These are phyloP conservation scores for Penicillium sp. DNA, from an alignment of 2,329 filamentous ascomycete species.

Conservation along the genomic window DNA sequence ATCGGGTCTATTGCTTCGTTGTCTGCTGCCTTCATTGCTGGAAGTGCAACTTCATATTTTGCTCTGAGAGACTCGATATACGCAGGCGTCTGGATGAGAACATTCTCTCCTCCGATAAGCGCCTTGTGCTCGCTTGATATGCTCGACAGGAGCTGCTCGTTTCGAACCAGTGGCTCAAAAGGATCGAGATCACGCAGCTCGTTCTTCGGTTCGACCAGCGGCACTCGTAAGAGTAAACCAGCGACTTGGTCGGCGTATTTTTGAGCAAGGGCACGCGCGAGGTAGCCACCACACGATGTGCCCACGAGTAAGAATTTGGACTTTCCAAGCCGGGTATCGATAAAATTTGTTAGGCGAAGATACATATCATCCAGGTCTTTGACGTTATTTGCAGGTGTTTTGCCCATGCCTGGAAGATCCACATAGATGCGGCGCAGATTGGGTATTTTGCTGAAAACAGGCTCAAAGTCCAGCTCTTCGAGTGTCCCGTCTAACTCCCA, in stretches of 20 bases:
- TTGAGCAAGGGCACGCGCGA: constrained; percentile 26
- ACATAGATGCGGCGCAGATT: constrained; percentile 25
- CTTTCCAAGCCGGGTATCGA: constrained; percentile 22
- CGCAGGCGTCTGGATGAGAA: constrained; percentile 25
- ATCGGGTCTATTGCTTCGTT: constrained; percentile 23
- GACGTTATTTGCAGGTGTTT: constrained; percentile 23
- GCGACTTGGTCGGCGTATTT: constrained; percentile 23
- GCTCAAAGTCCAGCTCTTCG: constrained; percentile 26
- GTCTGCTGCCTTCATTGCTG: constrained; percentile 20
- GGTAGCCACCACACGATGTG: constrained; percentile 27
- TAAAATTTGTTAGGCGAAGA: constrained; percentile 22
- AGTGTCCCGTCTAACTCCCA: constrained; percentile 22
- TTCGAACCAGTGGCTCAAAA: constrained; percentile 21
- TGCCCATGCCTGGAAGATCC: constrained; percentile 28
- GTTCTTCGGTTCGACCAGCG: constrained; percentile 24
- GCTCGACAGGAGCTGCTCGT: constrained; percentile 22
- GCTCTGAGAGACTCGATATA: constrained; percentile 21
- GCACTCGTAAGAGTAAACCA: constrained; percentile 25
- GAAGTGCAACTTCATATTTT: constrained; percentile 19
- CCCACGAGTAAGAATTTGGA: constrained; percentile 24
- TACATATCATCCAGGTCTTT: constrained; percentile 26
- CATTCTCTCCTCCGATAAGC: constrained; percentile 22
- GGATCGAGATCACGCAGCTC: constrained; percentile 23
- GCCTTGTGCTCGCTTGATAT: constrained; percentile 20
- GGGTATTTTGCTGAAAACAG: constrained; percentile 21